These are phyloP conservation scores for Saturnispora hagleri DNA, from an alignment of 805 yeast genomes.

Conservation along the genomic window DNA sequence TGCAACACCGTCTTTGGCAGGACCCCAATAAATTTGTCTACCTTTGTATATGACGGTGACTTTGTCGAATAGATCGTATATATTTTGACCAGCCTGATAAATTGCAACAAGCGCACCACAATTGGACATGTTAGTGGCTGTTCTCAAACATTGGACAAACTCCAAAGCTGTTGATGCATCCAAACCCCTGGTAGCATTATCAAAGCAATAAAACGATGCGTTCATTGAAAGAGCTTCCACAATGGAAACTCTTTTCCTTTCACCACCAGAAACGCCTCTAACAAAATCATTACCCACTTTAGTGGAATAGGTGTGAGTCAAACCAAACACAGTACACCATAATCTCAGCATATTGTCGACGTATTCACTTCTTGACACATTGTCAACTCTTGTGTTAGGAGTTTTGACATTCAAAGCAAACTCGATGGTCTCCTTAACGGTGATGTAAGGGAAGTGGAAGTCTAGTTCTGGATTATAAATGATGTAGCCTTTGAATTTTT, in stretches of 20 bases:
- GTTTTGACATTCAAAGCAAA: slow-evolving; percentile 66
- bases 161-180: slow-evolving; percentile 65
- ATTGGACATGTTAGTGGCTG: slow-evolving; percentile 48
- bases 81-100: slow-evolving; percentile 61
- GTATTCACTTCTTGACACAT: slow-evolving; percentile 33
- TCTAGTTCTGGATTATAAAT: slow-evolving; percentile 57
- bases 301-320: slow-evolving; percentile 50
- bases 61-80: slow-evolving; percentile 52
- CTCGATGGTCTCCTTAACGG: slow-evolving; percentile 62
- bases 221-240: slow-evolving; percentile 52
- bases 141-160: slow-evolving; percentile 50
- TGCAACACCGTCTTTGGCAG: slow-evolving; percentile 42
- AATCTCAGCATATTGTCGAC: slow-evolving; percentile 36
- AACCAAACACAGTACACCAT: slow-evolving; percentile 48
- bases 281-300: slow-evolving; percentile 59
- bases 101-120: slow-evolving; percentile 55
- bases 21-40: slow-evolving; percentile 52
- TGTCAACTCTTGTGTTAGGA: slow-evolving; percentile 41
- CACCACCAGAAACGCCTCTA: slow-evolving; percentile 66
- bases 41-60: slow-evolving; percentile 53
- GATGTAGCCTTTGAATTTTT: slow-evolving; percentile 43
- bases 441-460: slow-evolving; percentile 66
- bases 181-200: slow-evolving; percentile 61
- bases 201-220: slow-evolving; percentile 53
- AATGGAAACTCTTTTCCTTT: slow-evolving; percentile 60